These are phyloP conservation scores for Knufia fluminis DNA, from an alignment of 2,329 filamentous ascomycete species.

Conservation along the genomic window DNA sequence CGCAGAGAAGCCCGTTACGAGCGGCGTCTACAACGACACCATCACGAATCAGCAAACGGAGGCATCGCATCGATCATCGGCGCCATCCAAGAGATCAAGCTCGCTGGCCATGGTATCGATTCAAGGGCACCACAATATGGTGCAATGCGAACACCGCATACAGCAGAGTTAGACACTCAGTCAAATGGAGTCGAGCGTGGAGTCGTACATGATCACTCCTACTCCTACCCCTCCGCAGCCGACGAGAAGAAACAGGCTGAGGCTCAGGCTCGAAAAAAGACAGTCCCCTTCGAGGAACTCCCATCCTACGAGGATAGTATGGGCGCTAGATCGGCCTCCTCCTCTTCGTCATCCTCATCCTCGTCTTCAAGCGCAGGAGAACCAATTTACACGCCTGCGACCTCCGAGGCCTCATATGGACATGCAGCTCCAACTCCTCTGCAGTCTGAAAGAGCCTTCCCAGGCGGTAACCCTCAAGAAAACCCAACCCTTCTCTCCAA, in stretches of 20 bases:
- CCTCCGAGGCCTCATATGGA: neutral
- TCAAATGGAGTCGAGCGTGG: neutral
- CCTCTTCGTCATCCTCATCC: neutral
- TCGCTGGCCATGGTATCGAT: neutral
- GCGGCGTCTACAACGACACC: neutral
- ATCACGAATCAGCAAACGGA: neutral
- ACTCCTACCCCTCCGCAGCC: neutral
- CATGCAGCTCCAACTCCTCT: too few species aligned
- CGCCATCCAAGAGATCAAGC: neutral
- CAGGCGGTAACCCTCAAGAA: neutral
- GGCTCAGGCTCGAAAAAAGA: too few species aligned
- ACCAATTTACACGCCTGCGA: neutral
- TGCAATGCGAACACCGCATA: neutral
- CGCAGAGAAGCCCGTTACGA: neutral
- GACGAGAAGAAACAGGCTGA: neutral
- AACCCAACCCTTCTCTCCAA: neutral
- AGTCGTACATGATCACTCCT: neutral
- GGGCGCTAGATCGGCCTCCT: neutral
- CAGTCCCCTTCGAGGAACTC: neutral
- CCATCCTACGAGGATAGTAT: conserved; percentile 2
- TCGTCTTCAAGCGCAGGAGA: neutral
- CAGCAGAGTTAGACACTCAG: neutral
- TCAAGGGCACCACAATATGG: neutral
- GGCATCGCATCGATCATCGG: neutral
- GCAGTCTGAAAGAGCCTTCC: too few species aligned